Evolutionary conservation across 768 basidiomycete species (phyloP).

Genomic region (Mycena crocata): DNA sequence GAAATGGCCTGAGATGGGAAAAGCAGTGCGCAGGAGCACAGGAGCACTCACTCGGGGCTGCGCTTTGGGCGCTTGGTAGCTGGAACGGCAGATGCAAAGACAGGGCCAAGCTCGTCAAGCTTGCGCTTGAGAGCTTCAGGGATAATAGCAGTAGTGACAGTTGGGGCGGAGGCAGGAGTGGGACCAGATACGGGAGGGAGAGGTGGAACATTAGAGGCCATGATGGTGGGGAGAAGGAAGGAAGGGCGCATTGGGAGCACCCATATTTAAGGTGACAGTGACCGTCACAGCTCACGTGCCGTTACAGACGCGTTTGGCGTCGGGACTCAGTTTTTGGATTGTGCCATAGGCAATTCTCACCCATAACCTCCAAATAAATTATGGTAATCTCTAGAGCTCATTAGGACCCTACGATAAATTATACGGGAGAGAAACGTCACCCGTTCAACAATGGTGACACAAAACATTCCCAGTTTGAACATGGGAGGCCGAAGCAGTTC

Average conservation of each 20-base stretch:
- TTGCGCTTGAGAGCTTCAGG: background rate
- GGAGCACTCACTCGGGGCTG: background rate
- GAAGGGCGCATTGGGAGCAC: background rate
- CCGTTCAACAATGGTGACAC: too few species aligned
- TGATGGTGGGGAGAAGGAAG: constrained; percentile 4
- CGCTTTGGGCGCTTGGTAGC: background rate
- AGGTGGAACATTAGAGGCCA: background rate
- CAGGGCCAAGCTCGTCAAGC: background rate
- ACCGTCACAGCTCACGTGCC: background rate
- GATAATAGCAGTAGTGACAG: background rate
- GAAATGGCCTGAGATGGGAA: too few species aligned
- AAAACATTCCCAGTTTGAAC: too few species aligned
- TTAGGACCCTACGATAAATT: too few species aligned
- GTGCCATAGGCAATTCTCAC: too few species aligned
- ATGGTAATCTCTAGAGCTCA: too few species aligned
- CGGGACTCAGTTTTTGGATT: too few species aligned
- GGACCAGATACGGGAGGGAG: background rate
- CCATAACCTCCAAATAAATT: too few species aligned
- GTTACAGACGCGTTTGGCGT: background rate
- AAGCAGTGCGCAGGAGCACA: background rate
- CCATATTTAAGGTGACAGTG: background rate
- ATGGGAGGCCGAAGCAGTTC: too few species aligned
- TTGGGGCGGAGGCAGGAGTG: background rate
- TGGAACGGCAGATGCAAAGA: background rate
- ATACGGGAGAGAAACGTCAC: too few species aligned